Evolutionary conservation across 805 yeast species (phyloP), one percentile per base, ranked within the genome.

Genomic region (Wickerhamiella brachini): DNA sequence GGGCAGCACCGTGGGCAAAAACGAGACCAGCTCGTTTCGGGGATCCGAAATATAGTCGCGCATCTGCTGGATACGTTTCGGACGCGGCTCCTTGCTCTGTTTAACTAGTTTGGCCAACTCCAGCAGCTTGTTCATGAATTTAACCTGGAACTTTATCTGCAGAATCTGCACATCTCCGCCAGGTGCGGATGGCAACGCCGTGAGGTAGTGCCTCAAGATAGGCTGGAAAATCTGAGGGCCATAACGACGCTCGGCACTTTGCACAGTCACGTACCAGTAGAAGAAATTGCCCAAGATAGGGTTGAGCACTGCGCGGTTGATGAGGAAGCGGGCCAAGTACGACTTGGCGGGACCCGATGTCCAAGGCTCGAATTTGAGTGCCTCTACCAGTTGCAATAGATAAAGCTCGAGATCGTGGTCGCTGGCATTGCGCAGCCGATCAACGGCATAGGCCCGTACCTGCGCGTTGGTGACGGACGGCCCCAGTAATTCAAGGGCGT

Each of bases 191-290:
- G 68, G 62, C 29, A 71, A 55, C 2, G 65, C 53, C 41, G 68
- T 65, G 54, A 71, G 56, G 55, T 74, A 79, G 44, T 75, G 74
- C 6, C 71, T 69, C 43, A 76, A 56, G 7, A 79, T 72, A 17
- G 73, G 76, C 53, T 65, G 67, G 58, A 67, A 79, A 22, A 71
- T 68, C 34, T 65, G 62, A 24, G 64, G 62, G 2, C 74, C 75
- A 43, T 65, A 62, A 38, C 74, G 76, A 52, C 85, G 95, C 59
- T 83, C 86, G 29, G 83, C 77, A 4, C 62, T 47, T 61, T 90
- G 97, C 1, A 94, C 95, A 56, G 81, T 82, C 48, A 93, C 75
- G 62, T 83, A 86, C 97, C 98, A 93, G 65, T 86, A 89, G 54
- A 94, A 79, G 61, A 77, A 86, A 61, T 81, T 88, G 0, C 95